Evolutionary conservation across 2,329 filamentous ascomycete genomes (phyloP).

Genomic region (Calonectria ilicicola): DNA sequence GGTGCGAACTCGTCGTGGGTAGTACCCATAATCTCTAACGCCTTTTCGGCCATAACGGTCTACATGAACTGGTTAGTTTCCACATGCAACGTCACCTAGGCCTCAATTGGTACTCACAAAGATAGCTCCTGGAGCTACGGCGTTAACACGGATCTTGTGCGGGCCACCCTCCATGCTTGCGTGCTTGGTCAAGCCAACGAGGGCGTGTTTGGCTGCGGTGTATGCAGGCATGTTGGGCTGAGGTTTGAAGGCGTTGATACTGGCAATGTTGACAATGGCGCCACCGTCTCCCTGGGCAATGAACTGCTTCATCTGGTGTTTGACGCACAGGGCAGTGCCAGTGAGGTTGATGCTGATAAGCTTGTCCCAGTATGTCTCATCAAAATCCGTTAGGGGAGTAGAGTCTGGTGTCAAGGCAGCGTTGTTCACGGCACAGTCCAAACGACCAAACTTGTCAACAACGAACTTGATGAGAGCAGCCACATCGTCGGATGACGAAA

Average conservation of each 20-base stretch:
- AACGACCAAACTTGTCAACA: conserved; percentile 31
- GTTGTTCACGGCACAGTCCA: conserved; percentile 34
- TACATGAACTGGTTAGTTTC: conserved; percentile 6
- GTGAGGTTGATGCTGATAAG: conserved; percentile 35
- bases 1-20: conserved; percentile 34
- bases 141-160: conserved; percentile 34
- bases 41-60: conserved; percentile 31
- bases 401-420: conserved; percentile 32
- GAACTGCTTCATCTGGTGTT: conserved; percentile 37
- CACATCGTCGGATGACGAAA: conserved; percentile 28
- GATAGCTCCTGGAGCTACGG: conserved; percentile 33
- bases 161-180: conserved; percentile 53
- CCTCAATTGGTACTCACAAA: conserved; percentile 22
- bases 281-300: conserved; percentile 45
- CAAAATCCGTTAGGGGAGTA: conserved; percentile 32
- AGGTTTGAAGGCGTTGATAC: conserved; percentile 44
- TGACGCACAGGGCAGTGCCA: conserved; percentile 35
- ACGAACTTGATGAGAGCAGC: conserved; percentile 30
- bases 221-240: conserved; percentile 46
- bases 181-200: conserved; percentile 53
- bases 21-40: conserved; percentile 33
- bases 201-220: conserved; percentile 52
- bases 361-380: conserved; percentile 34
- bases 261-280: conserved; percentile 59
- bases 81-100: background rate